Percentiles rank a stretch among this genome's conserved stretches.
Evolutionary conservation across 371 early-diverging fungal species (phyloP).

Genomic region (Capillidium heterosporum): DNA sequence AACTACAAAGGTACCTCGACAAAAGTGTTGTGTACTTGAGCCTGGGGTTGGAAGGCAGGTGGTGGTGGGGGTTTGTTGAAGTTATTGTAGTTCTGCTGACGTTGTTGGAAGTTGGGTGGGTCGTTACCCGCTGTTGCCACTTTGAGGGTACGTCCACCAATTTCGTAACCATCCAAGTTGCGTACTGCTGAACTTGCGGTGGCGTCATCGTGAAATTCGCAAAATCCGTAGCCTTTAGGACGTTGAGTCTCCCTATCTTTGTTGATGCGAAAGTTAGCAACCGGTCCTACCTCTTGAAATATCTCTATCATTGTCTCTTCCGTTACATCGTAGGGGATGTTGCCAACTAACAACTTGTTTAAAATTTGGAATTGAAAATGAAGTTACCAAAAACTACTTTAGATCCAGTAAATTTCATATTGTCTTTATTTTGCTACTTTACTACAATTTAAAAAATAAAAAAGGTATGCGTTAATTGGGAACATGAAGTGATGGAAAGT

Average conservation of each 20-base stretch:
- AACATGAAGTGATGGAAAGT: too few species aligned
- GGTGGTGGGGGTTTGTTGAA: neutral
- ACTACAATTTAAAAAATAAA: too few species aligned
- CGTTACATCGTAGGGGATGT: slow-evolving; percentile 74
- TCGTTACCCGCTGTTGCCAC: slow-evolving; percentile 16
- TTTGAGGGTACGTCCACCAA: slow-evolving; percentile 59
- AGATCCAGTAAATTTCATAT: slow-evolving; percentile 5
- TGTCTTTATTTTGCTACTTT: too few species aligned
- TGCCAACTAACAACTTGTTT: slow-evolving; percentile 32
- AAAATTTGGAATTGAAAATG: neutral
- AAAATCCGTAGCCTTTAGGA: slow-evolving; percentile 82
- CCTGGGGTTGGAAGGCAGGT: neutral
- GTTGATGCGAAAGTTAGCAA: slow-evolving; percentile 57
- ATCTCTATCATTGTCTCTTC: slow-evolving; percentile 77
- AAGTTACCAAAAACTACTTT: slow-evolving; percentile 10
- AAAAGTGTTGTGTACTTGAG: neutral
- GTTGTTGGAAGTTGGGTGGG: neutral
- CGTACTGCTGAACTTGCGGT: slow-evolving; percentile 67
- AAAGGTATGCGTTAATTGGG: too few species aligned
- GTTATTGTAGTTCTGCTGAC: neutral
- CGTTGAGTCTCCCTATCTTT: slow-evolving; percentile 77
- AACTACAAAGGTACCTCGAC: neutral
- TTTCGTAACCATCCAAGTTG: slow-evolving; percentile 62
- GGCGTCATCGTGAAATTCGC: slow-evolving; percentile 60
- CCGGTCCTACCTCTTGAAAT: slow-evolving; percentile 78